A percentile compares a stretch with the other conserved stretches of the same genome.
phyloP scores from a whole-genome alignment of 352 stramenopile genomes.

The Phytophthora capsici region DNA sequence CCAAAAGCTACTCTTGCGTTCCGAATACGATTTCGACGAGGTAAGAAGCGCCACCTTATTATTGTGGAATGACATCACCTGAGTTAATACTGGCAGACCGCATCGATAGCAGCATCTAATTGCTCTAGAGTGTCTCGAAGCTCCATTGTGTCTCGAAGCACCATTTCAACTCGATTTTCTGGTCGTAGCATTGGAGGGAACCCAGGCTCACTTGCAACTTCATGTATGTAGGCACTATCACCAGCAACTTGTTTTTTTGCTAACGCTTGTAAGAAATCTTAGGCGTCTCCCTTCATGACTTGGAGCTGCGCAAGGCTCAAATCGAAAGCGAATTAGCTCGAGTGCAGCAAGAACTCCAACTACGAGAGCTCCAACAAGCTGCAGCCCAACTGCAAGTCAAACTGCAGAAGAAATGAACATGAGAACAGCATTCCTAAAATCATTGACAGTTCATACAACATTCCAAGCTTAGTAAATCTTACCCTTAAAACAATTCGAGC shows the following conservation, averaged over 20 bases:
- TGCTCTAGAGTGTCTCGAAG: slow-evolving; percentile 14
- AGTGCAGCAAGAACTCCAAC: slow-evolving; percentile 50
- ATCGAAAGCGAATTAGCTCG: slow-evolving; percentile 61
- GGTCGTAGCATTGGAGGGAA: slow-evolving; percentile 1
- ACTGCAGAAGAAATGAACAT: neutral
- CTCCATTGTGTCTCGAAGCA: slow-evolving; percentile 15
- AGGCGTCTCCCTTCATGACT: slow-evolving; percentile 59
- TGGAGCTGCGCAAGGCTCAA: slow-evolving; percentile 64
- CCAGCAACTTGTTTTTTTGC: no score
- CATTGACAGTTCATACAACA: neutral
- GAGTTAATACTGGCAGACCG: slow-evolving; percentile 17
- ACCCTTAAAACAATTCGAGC: no score
- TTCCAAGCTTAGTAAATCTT: no score
- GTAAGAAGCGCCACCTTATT: neutral
- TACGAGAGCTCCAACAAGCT: slow-evolving; percentile 31
- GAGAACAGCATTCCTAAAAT: neutral
- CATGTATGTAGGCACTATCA: slow-evolving; percentile 28
- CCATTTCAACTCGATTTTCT: slow-evolving; percentile 4
- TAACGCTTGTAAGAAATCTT: neutral
- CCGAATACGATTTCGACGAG: slow-evolving; percentile 14
- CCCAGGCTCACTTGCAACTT: slow-evolving; percentile 43
- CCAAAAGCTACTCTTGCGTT: slow-evolving; percentile 9
- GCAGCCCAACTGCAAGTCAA: neutral
- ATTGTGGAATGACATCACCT: neutral
- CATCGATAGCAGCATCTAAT: slow-evolving; percentile 22